These are phyloP conservation scores for Fraxinus greggii DNA, from an alignment of 305 asterid species.

Conservation along the genomic window DNA sequence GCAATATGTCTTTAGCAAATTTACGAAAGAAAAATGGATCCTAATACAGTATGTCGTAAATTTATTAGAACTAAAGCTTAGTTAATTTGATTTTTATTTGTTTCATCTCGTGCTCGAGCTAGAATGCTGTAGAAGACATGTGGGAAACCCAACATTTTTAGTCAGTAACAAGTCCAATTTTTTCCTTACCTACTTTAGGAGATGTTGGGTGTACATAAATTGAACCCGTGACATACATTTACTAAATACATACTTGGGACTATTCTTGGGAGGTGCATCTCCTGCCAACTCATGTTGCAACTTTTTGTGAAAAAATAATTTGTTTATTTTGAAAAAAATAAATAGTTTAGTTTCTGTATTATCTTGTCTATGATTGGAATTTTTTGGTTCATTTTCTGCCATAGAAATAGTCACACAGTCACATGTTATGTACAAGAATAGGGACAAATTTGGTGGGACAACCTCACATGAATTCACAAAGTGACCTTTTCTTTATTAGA, in stretches of 20 bases:
- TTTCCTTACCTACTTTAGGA: neutral
- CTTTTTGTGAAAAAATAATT: neutral
- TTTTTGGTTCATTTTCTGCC: constrained; percentile 14
- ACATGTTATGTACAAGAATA: constrained; percentile 46
- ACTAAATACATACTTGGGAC: neutral
- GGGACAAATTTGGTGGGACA: constrained; percentile 52
- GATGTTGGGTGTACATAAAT: neutral
- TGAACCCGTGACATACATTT: constrained; percentile 12
- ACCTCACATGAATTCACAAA: constrained; percentile 41
- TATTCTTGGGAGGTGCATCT: neutral
- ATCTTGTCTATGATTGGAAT: constrained; percentile 26
- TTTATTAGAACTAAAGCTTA: neutral
- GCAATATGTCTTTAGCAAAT: neutral
- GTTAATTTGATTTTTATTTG: too few species aligned
- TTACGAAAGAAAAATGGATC: neutral
- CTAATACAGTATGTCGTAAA: neutral
- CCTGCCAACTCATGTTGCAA: neutral
- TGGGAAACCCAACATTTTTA: neutral
- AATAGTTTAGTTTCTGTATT: neutral
- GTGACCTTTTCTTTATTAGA: constrained; percentile 26
- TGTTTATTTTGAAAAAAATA: neutral
- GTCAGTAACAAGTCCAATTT: neutral
- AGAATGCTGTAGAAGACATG: neutral
- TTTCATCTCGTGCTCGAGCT: neutral
- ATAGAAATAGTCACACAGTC: constrained; percentile 28